Conservation (phyloP, 73 alveolate genomes). For the Tetrahymena elliotti region DNA sequence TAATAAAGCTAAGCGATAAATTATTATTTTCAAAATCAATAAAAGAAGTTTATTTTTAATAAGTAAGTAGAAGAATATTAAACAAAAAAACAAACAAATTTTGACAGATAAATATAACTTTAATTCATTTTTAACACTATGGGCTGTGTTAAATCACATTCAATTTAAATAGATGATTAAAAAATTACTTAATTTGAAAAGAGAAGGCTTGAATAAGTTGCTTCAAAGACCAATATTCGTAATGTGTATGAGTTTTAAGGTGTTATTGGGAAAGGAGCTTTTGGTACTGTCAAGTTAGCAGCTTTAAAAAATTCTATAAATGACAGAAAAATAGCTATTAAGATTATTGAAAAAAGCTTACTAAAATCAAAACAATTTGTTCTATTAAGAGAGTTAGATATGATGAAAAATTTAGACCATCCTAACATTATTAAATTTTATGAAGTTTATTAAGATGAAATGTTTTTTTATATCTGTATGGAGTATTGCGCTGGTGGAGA, state of each 20-base stretch:
- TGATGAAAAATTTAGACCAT: conserved; percentile 22
- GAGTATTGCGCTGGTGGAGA: conserved; percentile 29
- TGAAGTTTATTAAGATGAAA: conserved; percentile 33
- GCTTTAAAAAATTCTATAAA: not conserved
- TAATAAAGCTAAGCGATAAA: no score
- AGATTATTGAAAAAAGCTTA: not conserved
- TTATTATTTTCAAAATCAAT: no score
- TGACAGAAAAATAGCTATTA: not conserved
- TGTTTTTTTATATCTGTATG: conserved; percentile 29
- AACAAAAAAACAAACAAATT: not conserved
- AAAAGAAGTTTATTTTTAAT: not conserved
- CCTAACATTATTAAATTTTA: conserved; percentile 21
- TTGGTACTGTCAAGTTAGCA: not conserved
- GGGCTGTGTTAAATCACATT: not conserved
- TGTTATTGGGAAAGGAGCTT: not conserved
- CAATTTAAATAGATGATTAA: not conserved
- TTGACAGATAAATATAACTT: not conserved
- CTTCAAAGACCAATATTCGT: not conserved
- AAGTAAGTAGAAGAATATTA: not conserved
- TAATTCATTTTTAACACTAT: not conserved
- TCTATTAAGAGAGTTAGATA: conserved; percentile 14
- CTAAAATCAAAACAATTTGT: not conserved
- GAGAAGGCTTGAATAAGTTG: not conserved
- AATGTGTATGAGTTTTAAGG: not conserved
- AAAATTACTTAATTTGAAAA: not conserved